Conservation (phyloP, 495 filamentous ascomycete genomes). For the Hyphodiscus hymeniophilus region DNA sequence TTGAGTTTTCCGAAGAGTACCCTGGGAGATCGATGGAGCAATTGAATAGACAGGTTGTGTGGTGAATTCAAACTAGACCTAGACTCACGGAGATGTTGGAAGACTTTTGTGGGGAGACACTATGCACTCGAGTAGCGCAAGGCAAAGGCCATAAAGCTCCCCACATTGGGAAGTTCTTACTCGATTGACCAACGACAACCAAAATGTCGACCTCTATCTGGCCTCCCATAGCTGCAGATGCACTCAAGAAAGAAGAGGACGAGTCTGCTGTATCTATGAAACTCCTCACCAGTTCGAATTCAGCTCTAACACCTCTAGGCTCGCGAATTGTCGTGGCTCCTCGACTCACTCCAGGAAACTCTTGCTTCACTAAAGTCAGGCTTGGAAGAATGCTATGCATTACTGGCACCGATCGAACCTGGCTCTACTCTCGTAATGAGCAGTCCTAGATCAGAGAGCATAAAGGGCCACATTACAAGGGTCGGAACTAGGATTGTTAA, state of each 20-base stretch:
- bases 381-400: conserved; percentile 77
- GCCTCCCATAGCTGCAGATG: conserved; percentile 58
- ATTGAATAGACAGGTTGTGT: neutral
- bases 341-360: conserved; percentile 67
- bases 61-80: no score
- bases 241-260: conserved; percentile 59
- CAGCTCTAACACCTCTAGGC: conserved; percentile 35
- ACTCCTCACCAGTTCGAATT: neutral
- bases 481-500: conserved; percentile 70
- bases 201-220: conserved; percentile 72
- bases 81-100: no score
- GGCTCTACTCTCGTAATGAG: conserved; percentile 82
- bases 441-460: conserved; percentile 75
- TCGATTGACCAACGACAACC: neutral
- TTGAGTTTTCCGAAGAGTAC: conserved; percentile 1
- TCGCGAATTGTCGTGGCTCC: conserved; percentile 81
- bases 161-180: neutral
- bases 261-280: conserved; percentile 47
- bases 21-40: no score
- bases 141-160: conserved; percentile 3
- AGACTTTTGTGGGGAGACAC: no score
- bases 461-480: conserved; percentile 86
- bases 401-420: conserved; percentile 74
- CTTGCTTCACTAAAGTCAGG: conserved; percentile 71
- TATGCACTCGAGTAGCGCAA: neutral